Base-by-base conservation (phyloP, 352 stramenopile genomes). In the Phytophthora brassicae region DNA sequence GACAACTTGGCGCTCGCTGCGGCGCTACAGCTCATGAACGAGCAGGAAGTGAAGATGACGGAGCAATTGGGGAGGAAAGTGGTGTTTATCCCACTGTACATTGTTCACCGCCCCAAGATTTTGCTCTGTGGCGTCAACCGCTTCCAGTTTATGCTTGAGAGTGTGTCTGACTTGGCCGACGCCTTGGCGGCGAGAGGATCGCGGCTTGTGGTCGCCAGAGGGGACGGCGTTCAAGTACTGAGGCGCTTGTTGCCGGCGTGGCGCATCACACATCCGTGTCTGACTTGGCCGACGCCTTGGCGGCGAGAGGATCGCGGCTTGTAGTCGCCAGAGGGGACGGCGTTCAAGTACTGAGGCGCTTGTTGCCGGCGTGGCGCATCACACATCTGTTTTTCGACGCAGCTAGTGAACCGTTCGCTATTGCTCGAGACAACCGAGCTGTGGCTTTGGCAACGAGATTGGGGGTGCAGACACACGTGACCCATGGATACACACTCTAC, bases 71-170 rank as follows among this genome's bases (percentile, higher is more conserved):
- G 44, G 0, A 35, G 16, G 4, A 44, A 46, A 19, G 74, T 85
- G 16, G 67, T 71, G 43, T 64, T 98, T 23, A 84, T 95, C 44
- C 86, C 92, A 43, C 60, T 97, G 19, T 98, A 97, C 72, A 88
- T 95, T 14, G 79, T 96, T 12, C 82, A 98, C 64, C 87, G 83
- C 9, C 75, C 85, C 28, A 86, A 92, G 61, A 92, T 97, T 67
- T 89, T 93, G 72, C 74, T 89, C 55, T 91, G 78, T 51, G 74
- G 87, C 41, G 77, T 83, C 14, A 90, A 88, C 56, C 81, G 85
- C 43, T 95, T 90, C 59, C 92, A 97, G 66, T 99, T 99, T 63
- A 68, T 99, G 41, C 72, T 99, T 20, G 88, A 99, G 72, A 96
- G 80, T 65, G 77, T 98, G 11, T 80, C 81, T 19, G 86, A 95